Conservation (phyloP, 1,284 basidiomycete genomes). For the Xanthoconium separans region DNA sequence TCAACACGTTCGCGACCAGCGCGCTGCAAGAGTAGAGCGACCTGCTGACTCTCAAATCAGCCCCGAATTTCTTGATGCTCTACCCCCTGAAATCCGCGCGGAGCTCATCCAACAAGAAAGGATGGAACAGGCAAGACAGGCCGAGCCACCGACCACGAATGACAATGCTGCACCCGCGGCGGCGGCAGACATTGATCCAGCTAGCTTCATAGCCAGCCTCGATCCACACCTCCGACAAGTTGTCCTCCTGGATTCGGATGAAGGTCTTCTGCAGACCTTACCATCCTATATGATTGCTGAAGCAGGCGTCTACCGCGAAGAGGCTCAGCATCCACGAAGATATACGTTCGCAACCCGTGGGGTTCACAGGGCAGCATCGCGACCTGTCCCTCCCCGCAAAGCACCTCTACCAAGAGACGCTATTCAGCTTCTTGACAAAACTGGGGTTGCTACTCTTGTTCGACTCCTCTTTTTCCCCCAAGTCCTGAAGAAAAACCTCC, state of each 20-base stretch:
- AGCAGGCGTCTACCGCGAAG: slow-evolving; percentile 66
- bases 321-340: slow-evolving; percentile 39
- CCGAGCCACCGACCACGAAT: slow-evolving; percentile 45
- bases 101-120: slow-evolving; percentile 97
- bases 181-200: slow-evolving; percentile 78
- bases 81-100: slow-evolving; percentile 94
- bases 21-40: slow-evolving; percentile 69
- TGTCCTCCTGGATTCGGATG: slow-evolving; percentile 85
- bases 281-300: slow-evolving; percentile 85
- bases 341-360: slow-evolving; percentile 37
- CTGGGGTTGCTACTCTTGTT: slow-evolving; percentile 87
- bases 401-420: slow-evolving; percentile 71
- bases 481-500: slow-evolving; percentile 78
- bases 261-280: slow-evolving; percentile 76
- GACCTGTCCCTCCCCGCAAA: slow-evolving; percentile 46
- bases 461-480: slow-evolving; percentile 97
- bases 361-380: slow-evolving; percentile 34
- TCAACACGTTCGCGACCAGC: slow-evolving; percentile 93
- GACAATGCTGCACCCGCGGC: slow-evolving; percentile 40
- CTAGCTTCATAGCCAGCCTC: slow-evolving; percentile 84
- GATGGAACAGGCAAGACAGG: slow-evolving; percentile 71
- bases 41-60: slow-evolving; percentile 87
- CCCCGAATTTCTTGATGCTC: slow-evolving; percentile 92
- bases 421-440: slow-evolving; percentile 91
- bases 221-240: slow-evolving; percentile 84